A percentile compares a stretch with the other conserved stretches of the same genome.
These are phyloP conservation scores for Colletotrichum eleusines DNA, from an alignment of 2,329 filamentous ascomycete genomes.

Conservation along the genomic window DNA sequence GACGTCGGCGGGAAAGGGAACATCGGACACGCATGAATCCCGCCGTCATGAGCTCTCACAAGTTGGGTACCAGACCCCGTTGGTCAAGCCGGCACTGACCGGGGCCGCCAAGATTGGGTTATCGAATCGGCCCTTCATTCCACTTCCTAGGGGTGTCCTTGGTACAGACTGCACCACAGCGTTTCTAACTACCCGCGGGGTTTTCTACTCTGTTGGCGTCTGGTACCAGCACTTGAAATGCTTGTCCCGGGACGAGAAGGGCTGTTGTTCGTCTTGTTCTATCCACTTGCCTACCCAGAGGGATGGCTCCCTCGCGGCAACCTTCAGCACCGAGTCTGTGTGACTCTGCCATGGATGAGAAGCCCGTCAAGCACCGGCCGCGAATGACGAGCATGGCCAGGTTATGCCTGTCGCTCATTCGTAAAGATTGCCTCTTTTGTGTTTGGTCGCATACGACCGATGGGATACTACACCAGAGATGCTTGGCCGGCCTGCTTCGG, in stretches of 20 bases:
- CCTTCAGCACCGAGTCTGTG: conserved; percentile 22
- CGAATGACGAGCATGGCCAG: conserved; percentile 17
- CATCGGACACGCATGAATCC: conserved; percentile 18
- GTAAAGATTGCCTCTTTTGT: conserved; percentile 40
- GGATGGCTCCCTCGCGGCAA: too few relatives aligned
- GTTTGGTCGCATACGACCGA: conserved; percentile 28
- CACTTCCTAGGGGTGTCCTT: conserved; percentile 26
- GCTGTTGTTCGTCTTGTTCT: too few relatives aligned
- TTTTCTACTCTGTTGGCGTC: conserved; percentile 23
- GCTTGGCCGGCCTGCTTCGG: conserved; percentile 13
- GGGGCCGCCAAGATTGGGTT: conserved; percentile 34
- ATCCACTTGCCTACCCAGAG: too few relatives aligned
- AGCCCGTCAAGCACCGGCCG: conserved; percentile 19
- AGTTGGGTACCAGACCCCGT: conserved; percentile 30
- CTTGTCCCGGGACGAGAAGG: not conserved
- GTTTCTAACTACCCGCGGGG: conserved; percentile 23
- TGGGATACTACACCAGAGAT: conserved; percentile 22
- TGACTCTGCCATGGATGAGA: conserved; percentile 12
- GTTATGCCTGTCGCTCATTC: conserved; percentile 25
- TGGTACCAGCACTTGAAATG: conserved; percentile 30
- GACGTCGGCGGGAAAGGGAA: conserved; percentile 22
- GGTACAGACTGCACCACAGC: conserved; percentile 27
- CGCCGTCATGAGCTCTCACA: conserved; percentile 9
- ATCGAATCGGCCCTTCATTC: conserved; percentile 27
- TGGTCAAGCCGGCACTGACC: conserved; percentile 36